A percentile compares a stretch with the other conserved stretches of the same genome.
phyloP scores from a whole-genome alignment of 1,284 basidiomycete genomes.

The Fistulina hepatica region DNA sequence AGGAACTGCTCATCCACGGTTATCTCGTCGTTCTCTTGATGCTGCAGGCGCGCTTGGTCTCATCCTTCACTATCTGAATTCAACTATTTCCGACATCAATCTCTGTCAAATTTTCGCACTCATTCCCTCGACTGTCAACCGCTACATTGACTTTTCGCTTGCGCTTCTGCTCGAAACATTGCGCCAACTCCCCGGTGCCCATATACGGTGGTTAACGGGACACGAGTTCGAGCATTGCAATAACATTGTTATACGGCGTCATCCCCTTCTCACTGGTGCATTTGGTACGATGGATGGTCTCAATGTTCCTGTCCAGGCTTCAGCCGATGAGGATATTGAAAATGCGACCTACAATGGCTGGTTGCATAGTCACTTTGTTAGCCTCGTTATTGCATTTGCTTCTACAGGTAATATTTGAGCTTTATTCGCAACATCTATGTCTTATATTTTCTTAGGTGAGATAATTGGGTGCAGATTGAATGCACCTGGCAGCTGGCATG shows the following conservation, averaged over 20 bases:
- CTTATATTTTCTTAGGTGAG: neutral
- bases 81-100: conserved; percentile 6
- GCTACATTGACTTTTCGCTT: conserved; percentile 15
- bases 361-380: conserved; percentile 31
- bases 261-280: conserved; percentile 29
- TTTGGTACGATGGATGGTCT: conserved; percentile 31
- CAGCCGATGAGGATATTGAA: conserved; percentile 29
- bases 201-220: neutral
- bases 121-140: conserved; percentile 21
- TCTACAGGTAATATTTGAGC: conserved; percentile 3
- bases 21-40: conserved; percentile 28
- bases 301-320: conserved; percentile 20
- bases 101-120: conserved; percentile 19
- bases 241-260: conserved; percentile 23
- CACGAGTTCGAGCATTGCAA: conserved; percentile 12
- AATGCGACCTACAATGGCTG: conserved; percentile 42
- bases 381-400: conserved; percentile 18
- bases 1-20: conserved; percentile 20
- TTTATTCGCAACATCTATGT: neutral
- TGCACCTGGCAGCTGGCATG: conserved; percentile 32
- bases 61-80: conserved; percentile 31
- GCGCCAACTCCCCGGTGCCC: neutral
- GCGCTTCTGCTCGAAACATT: conserved; percentile 1
- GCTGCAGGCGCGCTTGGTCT: conserved; percentile 36
- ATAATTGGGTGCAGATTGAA: conserved; percentile 3